Conservation (phyloP, 2,329 filamentous ascomycete genomes). For the Tolypocladium ovalisporum region DNA sequence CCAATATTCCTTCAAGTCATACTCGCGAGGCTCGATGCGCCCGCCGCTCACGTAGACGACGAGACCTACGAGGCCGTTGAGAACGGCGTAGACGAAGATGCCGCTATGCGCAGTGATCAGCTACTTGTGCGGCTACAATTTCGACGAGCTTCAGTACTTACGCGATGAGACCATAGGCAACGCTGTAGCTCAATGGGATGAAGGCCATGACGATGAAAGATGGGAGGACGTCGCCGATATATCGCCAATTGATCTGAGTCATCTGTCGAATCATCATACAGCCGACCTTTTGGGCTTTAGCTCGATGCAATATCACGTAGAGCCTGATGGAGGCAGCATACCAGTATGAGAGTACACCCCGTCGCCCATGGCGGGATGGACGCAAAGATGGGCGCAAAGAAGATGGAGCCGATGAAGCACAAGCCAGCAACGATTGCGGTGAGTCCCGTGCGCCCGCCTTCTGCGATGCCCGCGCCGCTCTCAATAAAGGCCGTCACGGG, state of each 20-base stretch:
- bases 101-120: conserved; percentile 23
- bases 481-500: conserved; percentile 69
- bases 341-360: conserved; percentile 60
- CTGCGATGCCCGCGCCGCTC: conserved; percentile 63
- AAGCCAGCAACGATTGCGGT: conserved; percentile 59
- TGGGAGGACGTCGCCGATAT: conserved; percentile 64
- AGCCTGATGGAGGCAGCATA: conserved; percentile 17
- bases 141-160: conserved; percentile 22
- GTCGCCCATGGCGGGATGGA: conserved; percentile 72
- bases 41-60: conserved; percentile 32
- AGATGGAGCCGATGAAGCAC: conserved; percentile 61
- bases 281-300: conserved; percentile 39
- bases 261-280: conserved; percentile 71
- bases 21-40: conserved; percentile 35
- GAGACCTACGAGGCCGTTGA: conserved; percentile 37
- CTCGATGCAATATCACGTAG: background rate
- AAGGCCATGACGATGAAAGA: conserved; percentile 66
- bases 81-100: conserved; percentile 40
- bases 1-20: conserved; percentile 46
- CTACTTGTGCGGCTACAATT: background rate
- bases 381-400: conserved; percentile 67
- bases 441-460: conserved; percentile 62
- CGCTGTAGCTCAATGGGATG: conserved; percentile 71
- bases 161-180: conserved; percentile 68
- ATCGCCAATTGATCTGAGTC: conserved; percentile 65